Base-by-base conservation (phyloP, 2,329 filamentous ascomycete species). In the Botrytis fragariae region DNA sequence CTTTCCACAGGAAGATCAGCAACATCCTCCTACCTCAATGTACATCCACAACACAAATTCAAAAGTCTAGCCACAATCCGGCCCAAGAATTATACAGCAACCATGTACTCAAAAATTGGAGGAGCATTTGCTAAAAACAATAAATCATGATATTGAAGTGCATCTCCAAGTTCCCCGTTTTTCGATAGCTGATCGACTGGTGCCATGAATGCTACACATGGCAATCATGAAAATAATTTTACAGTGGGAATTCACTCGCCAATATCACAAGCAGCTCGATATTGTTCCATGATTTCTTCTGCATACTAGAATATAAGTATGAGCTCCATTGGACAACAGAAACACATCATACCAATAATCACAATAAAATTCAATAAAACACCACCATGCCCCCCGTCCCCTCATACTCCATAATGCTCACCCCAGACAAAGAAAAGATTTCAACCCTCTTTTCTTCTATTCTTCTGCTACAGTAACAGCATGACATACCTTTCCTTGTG, bases 1-100 rank as follows among this genome's bases (percentile, higher is more conserved):
- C 48, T 77, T 80, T 81, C 62, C 84, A 83, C 82, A 61, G 85
- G 80, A 64, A 84, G 83, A n/a, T 84, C 83, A 3, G 83, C 83
- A 73, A 82, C 81, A 72, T 82, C 80, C 74, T 84, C 83, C 16
- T 84, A 79, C 20, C 80, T 82, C 57, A 77, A 54, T 14, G 5
- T 84, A 83, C 45, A 72, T 45, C 14, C 76, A 75, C 73, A 83
- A 80, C 72, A 80, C 79, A 75, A 10, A 77, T 72, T n/a, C 79
- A 72, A 42, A 83, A 14, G 48, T 77, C 71, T 12, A 78, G 25
- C n/a, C 70, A 74, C 69, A 74, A 78, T 20, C 82, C 83, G 61
- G 84, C 77, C 3, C 72, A 72, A 8, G 77, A 76, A 32, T 78
- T 74, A 4, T 18, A 68, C 7, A 37, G 37, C 32, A 77, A 35